Conservation (phyloP, 441 rosid genomes). For the Hura crepitans region DNA sequence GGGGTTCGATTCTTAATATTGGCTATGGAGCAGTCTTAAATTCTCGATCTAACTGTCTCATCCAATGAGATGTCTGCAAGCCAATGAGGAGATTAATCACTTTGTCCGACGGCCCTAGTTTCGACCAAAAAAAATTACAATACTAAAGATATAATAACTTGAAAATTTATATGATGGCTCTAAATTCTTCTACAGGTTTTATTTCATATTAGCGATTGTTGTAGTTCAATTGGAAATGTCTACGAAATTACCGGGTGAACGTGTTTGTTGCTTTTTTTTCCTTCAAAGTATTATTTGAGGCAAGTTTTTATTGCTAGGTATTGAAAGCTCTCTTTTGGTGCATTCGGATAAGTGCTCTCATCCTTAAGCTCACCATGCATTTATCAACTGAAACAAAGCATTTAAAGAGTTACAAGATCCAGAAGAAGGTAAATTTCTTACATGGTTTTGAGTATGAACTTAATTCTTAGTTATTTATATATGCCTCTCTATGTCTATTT, state of each 20-base stretch:
- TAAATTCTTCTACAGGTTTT: not conserved
- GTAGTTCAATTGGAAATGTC: not conserved
- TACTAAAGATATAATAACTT: no score
- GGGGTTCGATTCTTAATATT: no score
- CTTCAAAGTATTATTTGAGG: not conserved
- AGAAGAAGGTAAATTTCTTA: slow-evolving; percentile 14
- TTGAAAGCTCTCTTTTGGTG: slow-evolving; percentile 91
- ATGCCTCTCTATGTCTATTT: not conserved
- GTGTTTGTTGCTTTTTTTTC: not conserved
- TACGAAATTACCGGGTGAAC: not conserved
- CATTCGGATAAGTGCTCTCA: slow-evolving; percentile 96
- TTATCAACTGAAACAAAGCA: slow-evolving; percentile 74
- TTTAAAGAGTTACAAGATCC: slow-evolving; percentile 70
- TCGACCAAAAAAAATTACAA: no score
- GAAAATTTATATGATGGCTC: slow-evolving; percentile 8
- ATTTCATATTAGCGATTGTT: slow-evolving; percentile 1
- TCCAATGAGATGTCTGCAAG: no score
- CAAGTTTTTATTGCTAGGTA: slow-evolving; percentile 44
- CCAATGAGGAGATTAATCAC: no score
- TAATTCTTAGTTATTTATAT: not conserved
- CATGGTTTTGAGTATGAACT: not conserved
- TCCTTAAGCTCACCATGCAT: slow-evolving; percentile 88
- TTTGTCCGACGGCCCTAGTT: no score
- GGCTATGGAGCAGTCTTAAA: no score
- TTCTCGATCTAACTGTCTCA: no score